Base-by-base conservation (phyloP, 192 early-diverging fungal genomes). In the Kappamyces sp. region DNA sequence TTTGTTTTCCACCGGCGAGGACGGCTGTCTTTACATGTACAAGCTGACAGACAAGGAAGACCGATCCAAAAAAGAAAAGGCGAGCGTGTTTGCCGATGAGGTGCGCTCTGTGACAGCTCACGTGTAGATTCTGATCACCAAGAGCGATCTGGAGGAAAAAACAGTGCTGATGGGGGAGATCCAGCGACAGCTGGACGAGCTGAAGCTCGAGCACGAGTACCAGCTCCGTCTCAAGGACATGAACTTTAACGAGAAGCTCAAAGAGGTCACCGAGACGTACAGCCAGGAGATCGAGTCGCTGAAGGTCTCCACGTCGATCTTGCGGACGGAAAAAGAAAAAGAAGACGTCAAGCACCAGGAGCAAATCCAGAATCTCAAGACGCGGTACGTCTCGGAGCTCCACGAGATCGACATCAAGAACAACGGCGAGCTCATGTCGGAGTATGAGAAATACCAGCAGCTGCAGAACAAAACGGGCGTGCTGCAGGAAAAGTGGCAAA, bases 131-230 rank as follows among this genome's bases (percentile, higher is more conserved):
- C 62, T 83, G 0, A 69, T 84, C 6, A 84, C 79, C 3, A 76
- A 75, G 53, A 73, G 74, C 3, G 82, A 84, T 48, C 66, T 84
- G 1, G 82, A 84, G 66, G 82, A 84, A 49, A 76, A 75, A 44
- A 76, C 62, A 6, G 62, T 76, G 13, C 33, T 66, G 37, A 79
- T 74, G 37, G 40, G 70, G 12, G 82, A 84, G 60, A 51, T 84
- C 9, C 59, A 66, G 42, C 63, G 74, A 4, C 49, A 52, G 6
- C 62, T 84, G n/a, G 77, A 82, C 42, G 82, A 84, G 58, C 65
- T 82, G 12, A 77, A 82, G 58, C 54, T 84, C 3, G 82, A 84
- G 55, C 78, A 84, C 67, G 82, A 84, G 60, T 84, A 84, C 62
- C 82, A 84, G 62, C 69, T 84, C 7, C 71, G 79, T 2, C 64